These are phyloP conservation scores for Podila epicladia DNA, from an alignment of 192 early-diverging fungal genomes.

Conservation along the genomic window DNA sequence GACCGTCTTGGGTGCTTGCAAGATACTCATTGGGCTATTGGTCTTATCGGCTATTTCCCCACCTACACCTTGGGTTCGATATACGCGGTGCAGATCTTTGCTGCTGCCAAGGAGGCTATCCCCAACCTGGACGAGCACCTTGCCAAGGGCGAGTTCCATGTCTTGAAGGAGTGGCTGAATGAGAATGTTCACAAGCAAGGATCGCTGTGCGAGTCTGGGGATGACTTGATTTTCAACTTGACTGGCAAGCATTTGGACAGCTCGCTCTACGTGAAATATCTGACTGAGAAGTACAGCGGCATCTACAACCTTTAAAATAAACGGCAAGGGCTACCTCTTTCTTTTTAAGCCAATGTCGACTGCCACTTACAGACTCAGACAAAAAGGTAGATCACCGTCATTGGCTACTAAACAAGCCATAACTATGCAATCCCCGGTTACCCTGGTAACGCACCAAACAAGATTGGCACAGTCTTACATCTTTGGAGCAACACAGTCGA, in stretches of 20 bases:
- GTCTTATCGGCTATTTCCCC: conserved; percentile 32
- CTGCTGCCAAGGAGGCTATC: neutral
- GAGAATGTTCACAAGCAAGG: conserved; percentile 34
- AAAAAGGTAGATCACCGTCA: too few relatives aligned
- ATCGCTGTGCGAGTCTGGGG: conserved; percentile 7
- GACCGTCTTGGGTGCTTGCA: conserved; percentile 24
- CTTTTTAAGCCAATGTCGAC: too few relatives aligned
- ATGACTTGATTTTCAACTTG: conserved; percentile 16
- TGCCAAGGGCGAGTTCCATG: conserved; percentile 23
- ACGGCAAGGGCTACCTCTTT: neutral
- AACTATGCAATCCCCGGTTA: too few relatives aligned
- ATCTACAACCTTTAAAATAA: conserved; percentile 44
- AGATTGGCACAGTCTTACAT: too few relatives aligned
- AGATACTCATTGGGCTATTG: conserved; percentile 30
- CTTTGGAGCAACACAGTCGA: too few relatives aligned
- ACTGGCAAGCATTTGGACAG: conserved; percentile 17
- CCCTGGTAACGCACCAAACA: too few relatives aligned
- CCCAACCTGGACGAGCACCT: conserved; percentile 10
- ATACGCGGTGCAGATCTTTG: neutral
- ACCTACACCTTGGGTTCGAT: conserved; percentile 33
- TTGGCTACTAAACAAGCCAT: too few relatives aligned
- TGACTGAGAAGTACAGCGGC: conserved; percentile 32
- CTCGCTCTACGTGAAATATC: conserved; percentile 10
- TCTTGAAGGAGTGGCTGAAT: conserved; percentile 28
- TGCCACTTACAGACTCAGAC: too few relatives aligned